phyloP scores from a whole-genome alignment of 1,284 basidiomycete species.

The Cutaneotrichosporon sp. region DNA sequence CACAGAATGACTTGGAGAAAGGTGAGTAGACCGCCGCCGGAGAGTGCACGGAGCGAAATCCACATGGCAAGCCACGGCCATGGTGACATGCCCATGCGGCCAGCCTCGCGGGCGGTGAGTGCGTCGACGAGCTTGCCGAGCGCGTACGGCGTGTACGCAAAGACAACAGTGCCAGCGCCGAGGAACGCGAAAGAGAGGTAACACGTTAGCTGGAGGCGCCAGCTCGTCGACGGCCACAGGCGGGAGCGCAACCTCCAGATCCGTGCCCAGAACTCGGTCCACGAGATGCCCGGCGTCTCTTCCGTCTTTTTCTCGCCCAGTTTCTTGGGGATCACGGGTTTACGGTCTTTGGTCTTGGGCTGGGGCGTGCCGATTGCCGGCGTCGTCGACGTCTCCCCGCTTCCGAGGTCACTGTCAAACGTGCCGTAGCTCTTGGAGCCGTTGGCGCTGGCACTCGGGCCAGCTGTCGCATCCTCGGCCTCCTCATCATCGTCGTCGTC shows the following conservation, averaged over 20 bases:
- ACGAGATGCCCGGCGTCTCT: constrained; percentile 19
- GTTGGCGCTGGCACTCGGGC: neutral
- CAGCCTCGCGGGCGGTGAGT: constrained; percentile 21
- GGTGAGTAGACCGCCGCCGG: constrained; percentile 57
- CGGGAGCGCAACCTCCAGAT: constrained; percentile 33
- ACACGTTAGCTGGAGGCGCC: constrained; percentile 33
- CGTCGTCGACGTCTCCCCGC: constrained; percentile 8
- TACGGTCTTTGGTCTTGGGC: constrained; percentile 2
- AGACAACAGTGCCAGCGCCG: constrained; percentile 17
- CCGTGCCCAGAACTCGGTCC: constrained; percentile 29
- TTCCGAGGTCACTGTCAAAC: constrained; percentile 19
- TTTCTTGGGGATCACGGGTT: constrained; percentile 37
- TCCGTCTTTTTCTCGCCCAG: constrained; percentile 36
- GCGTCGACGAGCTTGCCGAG: constrained; percentile 33
- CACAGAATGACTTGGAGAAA: constrained; percentile 95
- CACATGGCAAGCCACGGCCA: constrained; percentile 35
- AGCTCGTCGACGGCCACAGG: constrained; percentile 42
- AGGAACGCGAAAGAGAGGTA: constrained; percentile 29
- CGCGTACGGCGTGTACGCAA: constrained; percentile 29
- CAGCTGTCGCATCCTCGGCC: neutral
- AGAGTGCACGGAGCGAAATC: constrained; percentile 27
- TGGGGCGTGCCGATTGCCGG: neutral
- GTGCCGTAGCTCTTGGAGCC: constrained; percentile 27
- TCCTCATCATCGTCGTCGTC: neutral
- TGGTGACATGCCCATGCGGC: constrained; percentile 5